Conservation (phyloP, 352 stramenopile genomes). For the Salisapilia sapeloensis region DNA sequence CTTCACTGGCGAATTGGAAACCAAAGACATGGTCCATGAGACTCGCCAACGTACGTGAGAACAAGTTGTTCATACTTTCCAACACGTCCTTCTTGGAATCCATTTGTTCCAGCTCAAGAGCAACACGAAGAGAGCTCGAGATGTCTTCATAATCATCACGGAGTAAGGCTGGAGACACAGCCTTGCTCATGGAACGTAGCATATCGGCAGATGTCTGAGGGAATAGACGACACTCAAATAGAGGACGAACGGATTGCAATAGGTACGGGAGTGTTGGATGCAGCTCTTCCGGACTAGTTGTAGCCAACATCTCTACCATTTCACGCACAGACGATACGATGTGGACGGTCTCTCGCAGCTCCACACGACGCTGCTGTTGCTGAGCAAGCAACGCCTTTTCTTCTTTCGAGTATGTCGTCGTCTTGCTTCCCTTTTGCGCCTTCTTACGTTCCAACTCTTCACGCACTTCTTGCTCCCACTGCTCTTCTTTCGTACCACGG, state of each 20-base stretch:
- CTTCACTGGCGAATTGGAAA: constrained; percentile 64
- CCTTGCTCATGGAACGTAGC: constrained; percentile 27
- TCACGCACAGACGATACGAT: constrained; percentile 36
- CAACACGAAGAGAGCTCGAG: constrained; percentile 30
- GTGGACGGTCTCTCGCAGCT: constrained; percentile 20
- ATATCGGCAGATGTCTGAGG: constrained; percentile 12
- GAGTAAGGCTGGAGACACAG: constrained; percentile 44
- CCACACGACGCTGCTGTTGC: constrained; percentile 34
- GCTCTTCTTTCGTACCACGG: constrained; percentile 60
- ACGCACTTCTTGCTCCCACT: constrained; percentile 72
- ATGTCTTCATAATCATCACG: constrained; percentile 50
- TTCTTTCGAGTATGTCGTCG: constrained; percentile 23
- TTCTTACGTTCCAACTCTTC: constrained; percentile 70
- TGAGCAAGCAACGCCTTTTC: constrained; percentile 34
- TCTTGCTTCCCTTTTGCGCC: constrained; percentile 12
- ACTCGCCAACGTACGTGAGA: constrained; percentile 31
- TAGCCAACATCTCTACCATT: constrained; percentile 37
- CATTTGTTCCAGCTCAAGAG: constrained; percentile 21
- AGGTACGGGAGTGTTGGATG: constrained; percentile 55
- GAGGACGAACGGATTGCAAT: constrained; percentile 19
- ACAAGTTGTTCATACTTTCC: constrained; percentile 20
- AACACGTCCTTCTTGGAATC: constrained; percentile 18
- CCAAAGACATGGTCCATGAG: constrained; percentile 71
- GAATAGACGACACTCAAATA: constrained; percentile 51
- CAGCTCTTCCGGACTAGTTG: constrained; percentile 37